Evolutionary conservation across 2,329 filamentous ascomycete genomes (phyloP), one percentile per base, ranked within the genome.

Genomic region (Emericellopsis atlantica): DNA sequence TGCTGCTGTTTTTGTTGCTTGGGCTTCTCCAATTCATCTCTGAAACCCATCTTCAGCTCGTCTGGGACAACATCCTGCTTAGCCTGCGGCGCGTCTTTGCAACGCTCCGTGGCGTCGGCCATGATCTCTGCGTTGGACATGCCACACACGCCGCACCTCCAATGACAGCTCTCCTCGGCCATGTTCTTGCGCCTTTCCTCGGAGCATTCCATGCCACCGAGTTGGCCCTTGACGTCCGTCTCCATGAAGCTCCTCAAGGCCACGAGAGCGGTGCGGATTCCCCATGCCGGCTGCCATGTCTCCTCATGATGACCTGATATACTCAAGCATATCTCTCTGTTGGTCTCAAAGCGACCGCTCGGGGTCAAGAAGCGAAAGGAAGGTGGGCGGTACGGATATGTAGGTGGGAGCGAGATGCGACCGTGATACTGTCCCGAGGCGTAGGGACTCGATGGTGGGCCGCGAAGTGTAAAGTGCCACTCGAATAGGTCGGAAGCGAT

Each of bases 221-320:
- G 68, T 65, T 96, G 92, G 1, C 92, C 92, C 50, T 76, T 78
- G 8, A 84, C 79, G 50, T 90, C 85, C 4, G 83, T 89, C 58
- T 93, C 88, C 88, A 98, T 96, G 60, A 95, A 95, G 50, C 77
- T 83, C 41, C 92, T 68, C 38, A 96, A 76, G 64, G 77, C 77
- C 34, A 80, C 74, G 6, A 98, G 65, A 14, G 92, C 90, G 4
- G 92, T 96, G 44, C 92, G 74, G 9, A 98, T 82, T 0, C 92
- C 92, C 92, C 92, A 98, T 1, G 92, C 92, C 0, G 92, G 92
- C 70, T 95, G 90, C 92, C 92, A 98, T 14, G 86, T 94, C 66
- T 96, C 92, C 60, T 96, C 92, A 63, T 98, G 92, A 61, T 95
- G 90, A 2, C 89, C 90, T 40, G 79, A 85, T 53, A 96, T 98